These are phyloP conservation scores for Penicillium alfredii DNA, from an alignment of 495 filamentous ascomycete species.

Conservation along the genomic window DNA sequence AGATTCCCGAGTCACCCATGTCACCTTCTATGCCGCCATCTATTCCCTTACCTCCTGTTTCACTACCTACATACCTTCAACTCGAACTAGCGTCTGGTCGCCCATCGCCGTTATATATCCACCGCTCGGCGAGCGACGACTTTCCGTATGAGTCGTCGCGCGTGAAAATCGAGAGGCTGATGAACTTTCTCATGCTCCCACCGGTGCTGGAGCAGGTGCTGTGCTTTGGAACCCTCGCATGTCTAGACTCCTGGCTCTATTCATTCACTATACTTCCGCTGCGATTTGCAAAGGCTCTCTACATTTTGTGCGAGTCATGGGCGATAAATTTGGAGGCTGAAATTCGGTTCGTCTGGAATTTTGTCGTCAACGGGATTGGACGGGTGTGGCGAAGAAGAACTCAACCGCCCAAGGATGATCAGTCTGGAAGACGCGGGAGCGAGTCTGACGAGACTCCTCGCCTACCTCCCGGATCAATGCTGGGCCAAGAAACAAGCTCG, in stretches of 20 bases:
- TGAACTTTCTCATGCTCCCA: slow-evolving; percentile 81
- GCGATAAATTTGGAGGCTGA: slow-evolving; percentile 58
- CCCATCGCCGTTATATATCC: slow-evolving; percentile 84
- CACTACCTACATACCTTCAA: slow-evolving; percentile 81
- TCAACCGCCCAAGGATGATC: slow-evolving; percentile 20
- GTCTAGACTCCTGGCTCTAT: slow-evolving; percentile 95
- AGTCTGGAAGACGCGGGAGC: slow-evolving; percentile 13
- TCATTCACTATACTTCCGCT: slow-evolving; percentile 92
- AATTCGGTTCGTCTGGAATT: slow-evolving; percentile 57
- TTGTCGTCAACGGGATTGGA: slow-evolving; percentile 68
- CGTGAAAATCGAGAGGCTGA: slow-evolving; percentile 89
- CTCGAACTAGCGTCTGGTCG: slow-evolving; percentile 76
- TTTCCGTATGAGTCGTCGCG: slow-evolving; percentile 92
- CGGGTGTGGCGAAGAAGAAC: slow-evolving; percentile 66
- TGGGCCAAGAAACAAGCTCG: slow-evolving; percentile 1
- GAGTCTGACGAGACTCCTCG: slow-evolving; percentile 24
- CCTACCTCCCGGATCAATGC: slow-evolving; percentile 11
- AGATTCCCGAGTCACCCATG: slow-evolving; percentile 33
- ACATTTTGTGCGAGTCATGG: slow-evolving; percentile 72
- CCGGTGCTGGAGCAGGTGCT: slow-evolving; percentile 78
- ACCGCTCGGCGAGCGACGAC: slow-evolving; percentile 64
- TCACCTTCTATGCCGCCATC: slow-evolving; percentile 62
- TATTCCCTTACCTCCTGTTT: slow-evolving; percentile 77
- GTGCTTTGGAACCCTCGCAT: slow-evolving; percentile 81
- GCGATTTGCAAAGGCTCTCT: slow-evolving; percentile 77